Conservation (phyloP, 1,284 basidiomycete genomes). For the Cryptococcus neoformans region DNA sequence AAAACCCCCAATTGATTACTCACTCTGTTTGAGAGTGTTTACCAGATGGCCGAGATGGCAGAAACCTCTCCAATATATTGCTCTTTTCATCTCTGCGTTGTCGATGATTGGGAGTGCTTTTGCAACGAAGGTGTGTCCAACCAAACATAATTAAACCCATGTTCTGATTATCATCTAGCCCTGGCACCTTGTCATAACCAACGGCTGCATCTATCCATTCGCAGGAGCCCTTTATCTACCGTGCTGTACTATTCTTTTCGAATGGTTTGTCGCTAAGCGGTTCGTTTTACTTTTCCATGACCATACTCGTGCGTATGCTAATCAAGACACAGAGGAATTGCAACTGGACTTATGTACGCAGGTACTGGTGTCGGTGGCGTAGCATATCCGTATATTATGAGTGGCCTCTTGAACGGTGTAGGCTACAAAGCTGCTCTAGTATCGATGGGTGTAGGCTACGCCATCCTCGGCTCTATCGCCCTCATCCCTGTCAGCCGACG, state of each 20-base stretch:
- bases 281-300: too few relatives aligned
- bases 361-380: constrained; percentile 46
- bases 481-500: constrained; percentile 42
- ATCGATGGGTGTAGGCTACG: constrained; percentile 37
- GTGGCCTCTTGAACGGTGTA: constrained; percentile 36
- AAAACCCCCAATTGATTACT: background rate
- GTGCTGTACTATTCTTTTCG: constrained; percentile 44
- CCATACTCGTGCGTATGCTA: too few relatives aligned
- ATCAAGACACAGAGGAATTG: constrained; percentile 32
- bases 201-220: constrained; percentile 44
- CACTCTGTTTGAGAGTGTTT: constrained; percentile 24
- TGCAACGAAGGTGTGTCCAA: constrained; percentile 25
- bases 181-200: constrained; percentile 44
- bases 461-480: constrained; percentile 26
- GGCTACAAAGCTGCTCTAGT: constrained; percentile 48
- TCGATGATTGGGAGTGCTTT: constrained; percentile 39
- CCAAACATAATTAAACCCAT: background rate
- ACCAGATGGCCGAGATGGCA: constrained; percentile 29
- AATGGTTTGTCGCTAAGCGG: constrained; percentile 40
- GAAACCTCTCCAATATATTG: constrained; percentile 25
- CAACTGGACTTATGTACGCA: constrained; percentile 44
- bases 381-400: constrained; percentile 44
- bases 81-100: constrained; percentile 23
- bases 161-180: constrained; percentile 16
- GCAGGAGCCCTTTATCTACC: constrained; percentile 43